Evolutionary conservation across 345 rosid genomes (phyloP), one percentile per base, ranked within the genome.

Genomic region (Populus davidiana): DNA sequence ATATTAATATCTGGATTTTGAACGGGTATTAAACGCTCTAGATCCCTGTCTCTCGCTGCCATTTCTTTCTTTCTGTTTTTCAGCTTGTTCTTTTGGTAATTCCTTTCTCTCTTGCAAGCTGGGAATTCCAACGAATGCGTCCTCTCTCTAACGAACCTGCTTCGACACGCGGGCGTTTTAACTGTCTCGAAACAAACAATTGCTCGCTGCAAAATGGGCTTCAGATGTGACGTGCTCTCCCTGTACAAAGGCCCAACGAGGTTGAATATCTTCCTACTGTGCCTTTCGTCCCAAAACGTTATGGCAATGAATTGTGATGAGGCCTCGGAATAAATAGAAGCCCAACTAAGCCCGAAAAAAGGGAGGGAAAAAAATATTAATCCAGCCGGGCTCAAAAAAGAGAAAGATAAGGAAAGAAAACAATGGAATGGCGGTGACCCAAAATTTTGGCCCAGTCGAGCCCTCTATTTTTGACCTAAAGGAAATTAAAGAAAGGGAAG

Each of bases 21-120:
- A 61, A 84, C 76, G 64, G 92, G 90, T 23, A 89, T 87, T 44
- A 90, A 67, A 69, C 89, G 73, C 59, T 89, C 91, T 20, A 83
- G 78, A 83, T 88, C 88, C 77, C 86, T 80, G 66, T 86, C 88
- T 71, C 80, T 82, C 64, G 85, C 72, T 72, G 79, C 84, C 90
- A 85, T 52, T 84, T 77, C 52, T 77, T 33, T 21, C 35, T 38
- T 47, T 29, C 20, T 74, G 16, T 41, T 65, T 8, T 75, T 27
- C 43, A 9, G 25, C 29, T n/a, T 18, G 20, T 69, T 17, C 23
- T 77, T 25, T 23, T n/a, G 33, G 47, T 43, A 43, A 27, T 25
- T 76, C 61, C 77, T 61, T 72, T 61, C 75, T 33, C 18, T 67
- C 69, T 44, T 44, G n/a, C 16, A 10, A 64, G 67, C 59, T 70